Conservation (phyloP, 1,284 basidiomycete species). For the Flammula alnicola region DNA sequence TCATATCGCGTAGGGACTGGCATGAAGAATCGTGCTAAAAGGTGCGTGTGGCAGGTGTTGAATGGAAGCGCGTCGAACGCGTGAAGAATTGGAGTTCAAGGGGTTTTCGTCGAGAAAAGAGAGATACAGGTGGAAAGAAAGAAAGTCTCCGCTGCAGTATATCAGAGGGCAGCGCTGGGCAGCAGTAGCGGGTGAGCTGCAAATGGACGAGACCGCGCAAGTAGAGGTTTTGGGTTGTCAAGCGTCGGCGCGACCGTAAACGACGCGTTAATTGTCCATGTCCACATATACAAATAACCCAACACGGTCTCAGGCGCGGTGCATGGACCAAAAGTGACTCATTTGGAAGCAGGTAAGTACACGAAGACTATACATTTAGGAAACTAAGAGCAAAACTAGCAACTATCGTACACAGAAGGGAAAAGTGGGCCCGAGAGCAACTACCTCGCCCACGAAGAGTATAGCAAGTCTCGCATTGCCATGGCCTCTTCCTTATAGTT, state of each 20-base stretch:
- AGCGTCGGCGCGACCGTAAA: slow-evolving; percentile 24
- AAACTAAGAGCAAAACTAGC: neutral
- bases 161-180: neutral
- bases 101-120: neutral
- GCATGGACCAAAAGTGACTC: slow-evolving; percentile 1
- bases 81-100: neutral
- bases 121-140: neutral
- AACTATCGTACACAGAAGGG: slow-evolving; percentile 12
- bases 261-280: slow-evolving; percentile 22
- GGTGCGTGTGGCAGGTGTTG: slow-evolving; percentile 4
- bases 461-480: slow-evolving; percentile 60
- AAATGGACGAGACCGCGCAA: slow-evolving; percentile 8
- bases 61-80: slow-evolving; percentile 14
- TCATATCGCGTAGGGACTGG: slow-evolving; percentile 34
- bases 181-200: neutral
- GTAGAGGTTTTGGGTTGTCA: slow-evolving; percentile 18
- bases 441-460: slow-evolving; percentile 44
- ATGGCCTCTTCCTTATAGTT: slow-evolving; percentile 77
- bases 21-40: slow-evolving; percentile 27
- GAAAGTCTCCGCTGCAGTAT: neutral
- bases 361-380: no score
- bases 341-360: no score
- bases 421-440: slow-evolving; percentile 2
- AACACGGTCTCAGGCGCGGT: slow-evolving; percentile 15
- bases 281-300: slow-evolving; percentile 24